Evolutionary conservation across 164 flowering plant species (phyloP).

Genomic region (Liriodendron chinense): DNA sequence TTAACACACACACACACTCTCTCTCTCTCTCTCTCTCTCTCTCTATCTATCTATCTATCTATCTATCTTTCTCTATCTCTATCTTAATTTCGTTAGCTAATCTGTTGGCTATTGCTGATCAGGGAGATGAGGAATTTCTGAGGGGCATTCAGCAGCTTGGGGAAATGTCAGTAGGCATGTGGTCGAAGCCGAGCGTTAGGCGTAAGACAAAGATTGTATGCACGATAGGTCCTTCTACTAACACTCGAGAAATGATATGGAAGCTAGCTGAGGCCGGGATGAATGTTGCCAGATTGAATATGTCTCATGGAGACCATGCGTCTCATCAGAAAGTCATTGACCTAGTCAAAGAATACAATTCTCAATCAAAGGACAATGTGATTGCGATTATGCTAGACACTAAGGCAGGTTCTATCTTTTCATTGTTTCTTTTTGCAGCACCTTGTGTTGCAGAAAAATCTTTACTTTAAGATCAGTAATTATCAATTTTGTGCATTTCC

Average conservation of each 20-base stretch:
- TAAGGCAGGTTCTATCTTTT: constrained; percentile 43
- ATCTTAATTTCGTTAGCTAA: not conserved
- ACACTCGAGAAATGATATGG: constrained; percentile 94
- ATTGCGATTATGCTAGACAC: constrained; percentile 96
- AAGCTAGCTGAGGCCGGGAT: constrained; percentile 95
- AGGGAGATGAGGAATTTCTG: constrained; percentile 52
- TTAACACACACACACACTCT: too few relatives aligned
- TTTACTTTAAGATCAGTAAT: too few relatives aligned
- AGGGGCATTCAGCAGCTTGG: constrained; percentile 39
- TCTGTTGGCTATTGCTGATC: constrained; percentile 3
- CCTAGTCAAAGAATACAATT: constrained; percentile 88
- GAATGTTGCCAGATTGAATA: constrained; percentile 93
- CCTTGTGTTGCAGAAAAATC: not conserved
- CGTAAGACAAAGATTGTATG: constrained; percentile 94
- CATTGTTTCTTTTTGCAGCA: not conserved
- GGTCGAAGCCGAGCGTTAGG: constrained; percentile 66
- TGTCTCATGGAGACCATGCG: constrained; percentile 97
- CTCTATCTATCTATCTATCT: too few relatives aligned
- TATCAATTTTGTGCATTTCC: not conserved
- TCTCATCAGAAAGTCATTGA: constrained; percentile 95
- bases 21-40: too few relatives aligned
- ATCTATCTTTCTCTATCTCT: not conserved
- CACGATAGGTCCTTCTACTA: constrained; percentile 94
- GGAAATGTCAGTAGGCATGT: constrained; percentile 55
- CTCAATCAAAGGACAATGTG: constrained; percentile 72